phyloP scores from a whole-genome alignment of 2,329 filamentous ascomycete species.

The Beauveria sp. region DNA sequence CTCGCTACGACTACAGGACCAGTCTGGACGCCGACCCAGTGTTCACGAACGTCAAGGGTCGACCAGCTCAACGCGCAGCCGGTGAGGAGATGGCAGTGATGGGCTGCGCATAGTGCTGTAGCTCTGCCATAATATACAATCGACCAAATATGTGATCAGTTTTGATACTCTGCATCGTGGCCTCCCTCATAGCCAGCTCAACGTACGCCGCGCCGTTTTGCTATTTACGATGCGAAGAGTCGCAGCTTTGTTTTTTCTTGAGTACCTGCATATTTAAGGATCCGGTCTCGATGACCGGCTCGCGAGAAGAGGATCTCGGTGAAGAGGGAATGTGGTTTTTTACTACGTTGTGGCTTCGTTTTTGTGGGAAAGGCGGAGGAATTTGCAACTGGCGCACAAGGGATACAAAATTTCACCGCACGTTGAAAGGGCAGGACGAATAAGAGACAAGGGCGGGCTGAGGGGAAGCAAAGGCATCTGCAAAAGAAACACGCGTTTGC shows the following conservation, averaged over 20 bases:
- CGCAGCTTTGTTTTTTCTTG: background rate
- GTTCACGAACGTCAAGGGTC: conserved; percentile 55
- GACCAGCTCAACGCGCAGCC: conserved; percentile 45
- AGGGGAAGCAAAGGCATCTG: background rate
- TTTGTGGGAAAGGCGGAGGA: background rate
- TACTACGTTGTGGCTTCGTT: background rate
- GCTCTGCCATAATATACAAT: conserved; percentile 2
- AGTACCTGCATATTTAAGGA: background rate
- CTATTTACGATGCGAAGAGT: background rate
- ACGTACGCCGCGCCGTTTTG: background rate
- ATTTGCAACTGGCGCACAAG: conserved; percentile 3
- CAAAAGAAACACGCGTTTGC: background rate
- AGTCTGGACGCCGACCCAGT: conserved; percentile 47
- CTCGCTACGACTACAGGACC: conserved; percentile 84
- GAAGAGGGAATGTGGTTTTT: background rate
- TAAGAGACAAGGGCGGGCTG: background rate
- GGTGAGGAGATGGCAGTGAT: conserved; percentile 27
- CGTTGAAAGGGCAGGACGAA: background rate
- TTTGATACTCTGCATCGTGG: background rate
- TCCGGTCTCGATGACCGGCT: background rate
- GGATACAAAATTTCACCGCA: conserved; percentile 1
- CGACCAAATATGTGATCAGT: background rate
- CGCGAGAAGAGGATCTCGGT: background rate
- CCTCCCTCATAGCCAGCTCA: background rate
- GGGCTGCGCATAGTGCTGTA: background rate